Evolutionary conservation across 192 early-diverging fungal species (phyloP).

Genomic region (Coemansia sp.): DNA sequence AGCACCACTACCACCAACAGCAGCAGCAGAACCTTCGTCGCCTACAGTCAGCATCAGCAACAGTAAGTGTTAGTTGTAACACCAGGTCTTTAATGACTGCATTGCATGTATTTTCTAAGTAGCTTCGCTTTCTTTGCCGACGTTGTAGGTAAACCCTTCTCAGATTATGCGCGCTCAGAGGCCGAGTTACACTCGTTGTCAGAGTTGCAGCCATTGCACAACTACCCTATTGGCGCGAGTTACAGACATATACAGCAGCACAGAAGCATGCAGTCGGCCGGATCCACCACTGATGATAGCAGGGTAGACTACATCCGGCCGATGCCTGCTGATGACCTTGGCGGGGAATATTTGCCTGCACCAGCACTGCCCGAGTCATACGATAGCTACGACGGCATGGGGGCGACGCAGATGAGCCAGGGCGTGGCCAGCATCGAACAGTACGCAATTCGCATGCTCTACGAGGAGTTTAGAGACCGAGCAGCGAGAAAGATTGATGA

Average conservation of each 20-base stretch:
- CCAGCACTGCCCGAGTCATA: conserved; percentile 4
- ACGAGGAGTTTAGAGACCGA: conserved; percentile 51
- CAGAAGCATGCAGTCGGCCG: background rate
- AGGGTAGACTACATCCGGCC: background rate
- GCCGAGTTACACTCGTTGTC: background rate
- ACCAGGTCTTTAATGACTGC: background rate
- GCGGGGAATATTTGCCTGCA: conserved; percentile 1
- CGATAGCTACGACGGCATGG: conserved; percentile 12
- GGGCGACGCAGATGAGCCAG: background rate
- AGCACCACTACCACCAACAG: background rate
- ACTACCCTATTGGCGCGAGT: background rate
- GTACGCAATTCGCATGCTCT: conserved; percentile 47
- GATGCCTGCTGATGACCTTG: background rate
- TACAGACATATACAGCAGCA: conserved; percentile 3
- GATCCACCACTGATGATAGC: conserved; percentile 4
- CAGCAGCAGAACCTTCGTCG: conserved; percentile 22
- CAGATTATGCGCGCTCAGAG: conserved; percentile 6
- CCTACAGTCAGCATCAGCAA: conserved; percentile 20
- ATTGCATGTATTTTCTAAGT: background rate
- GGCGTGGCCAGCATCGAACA: conserved; percentile 41
- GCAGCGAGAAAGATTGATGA: conserved; percentile 45
- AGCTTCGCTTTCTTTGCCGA: no score
- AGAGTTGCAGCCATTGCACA: background rate
- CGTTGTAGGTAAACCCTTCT: conserved; percentile 3
- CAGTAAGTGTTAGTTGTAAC: conserved; percentile 2